Base-by-base conservation (phyloP, 169 alveolate genomes). In the Babesia ovata region DNA sequence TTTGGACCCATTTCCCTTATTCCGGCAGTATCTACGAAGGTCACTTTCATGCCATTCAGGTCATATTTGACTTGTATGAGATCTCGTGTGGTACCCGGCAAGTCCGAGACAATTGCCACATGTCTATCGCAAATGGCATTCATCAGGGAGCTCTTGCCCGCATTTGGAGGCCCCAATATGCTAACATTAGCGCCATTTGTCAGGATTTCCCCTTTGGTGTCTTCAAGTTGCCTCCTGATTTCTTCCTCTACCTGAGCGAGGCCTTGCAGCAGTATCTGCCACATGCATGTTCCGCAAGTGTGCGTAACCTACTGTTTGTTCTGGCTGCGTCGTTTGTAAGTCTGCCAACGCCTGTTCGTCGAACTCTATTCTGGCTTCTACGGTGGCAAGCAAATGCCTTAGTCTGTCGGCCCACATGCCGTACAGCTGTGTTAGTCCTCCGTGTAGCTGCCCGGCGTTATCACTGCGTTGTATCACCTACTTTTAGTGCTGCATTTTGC, bases 11-110 rank as follows among this genome's bases (percentile, higher is more conserved):
- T 10, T 17, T 36, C 22, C 39, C 74, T 39, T 19, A 89, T 50
- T 24, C 93, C 93, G 1, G 93, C 93, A 0, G 93, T 76, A 48
- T 89, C 93, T 24, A 81, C 74, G 6, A 89, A 60, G n/a, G 73
- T 83, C 42, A 77, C 70, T 19, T 56, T 39, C 19, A 83, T 46
- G 14, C 78, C 90, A 45, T 54, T 21, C n/a, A 81, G 49, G 22
- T 77, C 82, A 44, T 82, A 67, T 33, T 46, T 63, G 29, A 62
- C 86, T 53, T 82, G 82, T n/a, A 89, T 66, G 24, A 85, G 54
- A 53, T 89, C 93, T 16, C 90, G 70, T 21, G 93, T 89, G 24
- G 92, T 84, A 8, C 93, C 93, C 39, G 87, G 79, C 49, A 85
- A 46, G 46, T 81, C 75, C 29, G 93, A 75, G 21, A 89, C 93